These are phyloP conservation scores for Aspergillus nanangensis DNA, from an alignment of 495 filamentous ascomycete genomes.

Conservation along the genomic window DNA sequence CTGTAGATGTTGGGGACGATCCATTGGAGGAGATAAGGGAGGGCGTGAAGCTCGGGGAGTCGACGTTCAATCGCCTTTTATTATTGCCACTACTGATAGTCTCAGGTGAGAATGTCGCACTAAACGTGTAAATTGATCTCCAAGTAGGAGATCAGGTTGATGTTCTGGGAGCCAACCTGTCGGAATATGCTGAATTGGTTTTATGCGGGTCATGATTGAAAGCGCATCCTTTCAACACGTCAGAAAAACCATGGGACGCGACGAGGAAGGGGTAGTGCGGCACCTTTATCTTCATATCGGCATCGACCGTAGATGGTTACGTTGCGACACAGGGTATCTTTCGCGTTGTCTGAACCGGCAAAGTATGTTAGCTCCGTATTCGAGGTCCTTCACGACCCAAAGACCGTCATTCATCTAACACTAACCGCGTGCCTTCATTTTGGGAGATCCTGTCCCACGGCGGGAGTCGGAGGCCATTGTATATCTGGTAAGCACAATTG, in stretches of 20 bases:
- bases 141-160: no score
- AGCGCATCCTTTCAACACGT: conserved; percentile 58
- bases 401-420: not conserved
- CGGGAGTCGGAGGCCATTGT: conserved; percentile 45
- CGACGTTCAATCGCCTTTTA: conserved; percentile 88
- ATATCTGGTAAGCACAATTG: conserved; percentile 27
- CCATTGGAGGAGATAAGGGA: conserved; percentile 50
- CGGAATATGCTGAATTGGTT: conserved; percentile 43
- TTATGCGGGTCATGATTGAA: conserved; percentile 84
- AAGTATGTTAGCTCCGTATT: conserved; percentile 3
- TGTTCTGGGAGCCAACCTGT: conserved; percentile 52
- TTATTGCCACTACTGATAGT: conserved; percentile 24
- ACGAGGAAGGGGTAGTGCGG: conserved; percentile 3
- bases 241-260: not conserved
- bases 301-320: conserved; percentile 93
- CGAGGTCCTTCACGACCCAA: no score
- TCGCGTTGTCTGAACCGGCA: conserved; percentile 54
- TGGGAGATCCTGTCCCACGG: conserved; percentile 51
- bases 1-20: conserved; percentile 27
- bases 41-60: conserved; percentile 93
- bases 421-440: conserved; percentile 62
- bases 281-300: conserved; percentile 81
- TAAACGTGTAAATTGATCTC: no score
- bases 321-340: conserved; percentile 89
- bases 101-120: not conserved